phyloP scores from a whole-genome alignment of 441 rosid genomes.

The Breynia disticha region DNA sequence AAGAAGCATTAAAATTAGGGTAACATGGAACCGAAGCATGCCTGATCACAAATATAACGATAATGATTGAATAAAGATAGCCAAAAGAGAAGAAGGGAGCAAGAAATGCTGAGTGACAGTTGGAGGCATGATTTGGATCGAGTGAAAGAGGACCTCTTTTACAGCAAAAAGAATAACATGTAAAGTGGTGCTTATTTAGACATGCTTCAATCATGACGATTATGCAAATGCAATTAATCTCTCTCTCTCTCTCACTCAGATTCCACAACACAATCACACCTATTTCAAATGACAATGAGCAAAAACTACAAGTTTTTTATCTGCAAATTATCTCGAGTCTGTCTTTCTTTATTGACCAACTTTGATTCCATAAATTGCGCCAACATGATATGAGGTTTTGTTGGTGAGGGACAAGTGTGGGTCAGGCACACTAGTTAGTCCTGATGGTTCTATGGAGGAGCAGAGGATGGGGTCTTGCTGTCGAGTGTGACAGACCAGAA shows the following conservation, averaged over 20 bases:
- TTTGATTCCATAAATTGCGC: constrained; percentile 25
- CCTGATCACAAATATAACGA: not conserved
- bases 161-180: constrained; percentile 9
- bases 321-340: no score
- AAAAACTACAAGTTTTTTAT: no score
- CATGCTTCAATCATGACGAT: constrained; percentile 19
- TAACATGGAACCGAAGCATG: constrained; percentile 3
- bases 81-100: constrained; percentile 1
- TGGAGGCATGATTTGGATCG: constrained; percentile 29
- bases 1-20: not conserved
- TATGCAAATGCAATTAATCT: no score
- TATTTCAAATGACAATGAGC: no score
- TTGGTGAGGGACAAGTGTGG: no score
- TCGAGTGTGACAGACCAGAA: no score
- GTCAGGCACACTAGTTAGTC: no score
- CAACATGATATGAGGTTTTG: constrained; percentile 4
- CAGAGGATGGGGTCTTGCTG: no score
- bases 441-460: no score
- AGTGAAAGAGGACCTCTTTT: constrained; percentile 27
- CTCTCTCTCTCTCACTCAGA: not conserved
- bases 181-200: constrained; percentile 14
- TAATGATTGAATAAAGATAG: constrained; percentile 1
- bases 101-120: constrained; percentile 8
- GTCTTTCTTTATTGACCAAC: constrained; percentile 18
- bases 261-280: constrained; percentile 4